Percentiles rank a stretch among this genome's conserved stretches.
Conservation (phyloP, 768 basidiomycete genomes). For the Agaricus subrufescens region DNA sequence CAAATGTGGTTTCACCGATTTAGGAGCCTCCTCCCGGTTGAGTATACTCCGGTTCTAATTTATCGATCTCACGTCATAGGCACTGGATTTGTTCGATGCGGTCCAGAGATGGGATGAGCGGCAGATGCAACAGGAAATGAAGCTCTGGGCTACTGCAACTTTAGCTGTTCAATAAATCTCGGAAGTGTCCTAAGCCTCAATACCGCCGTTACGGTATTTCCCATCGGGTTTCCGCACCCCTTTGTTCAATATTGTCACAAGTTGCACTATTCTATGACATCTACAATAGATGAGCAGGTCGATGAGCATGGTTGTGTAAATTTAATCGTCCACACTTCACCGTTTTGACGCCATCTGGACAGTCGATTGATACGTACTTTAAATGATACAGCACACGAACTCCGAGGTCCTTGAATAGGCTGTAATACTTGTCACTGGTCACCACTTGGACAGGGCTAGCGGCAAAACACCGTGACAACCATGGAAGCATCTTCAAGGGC, state of each 20-base stretch:
- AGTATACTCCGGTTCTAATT: background rate
- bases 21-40: background rate
- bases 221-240: slow-evolving; percentile 3
- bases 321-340: background rate
- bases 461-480: background rate
- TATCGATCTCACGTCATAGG: slow-evolving; percentile 8
- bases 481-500: slow-evolving; percentile 1
- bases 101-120: background rate
- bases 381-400: slow-evolving; percentile 3
- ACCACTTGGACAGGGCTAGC: no score
- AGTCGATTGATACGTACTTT: slow-evolving; percentile 6
- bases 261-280: slow-evolving; percentile 1
- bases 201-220: slow-evolving; percentile 2
- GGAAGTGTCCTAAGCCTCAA: slow-evolving; percentile 6
- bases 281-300: no score
- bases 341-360: background rate
- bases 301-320: no score
- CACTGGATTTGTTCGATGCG: background rate
- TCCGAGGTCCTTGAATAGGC: background rate
- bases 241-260: background rate
- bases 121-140: background rate
- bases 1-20: slow-evolving; percentile 10
- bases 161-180: slow-evolving; percentile 2
- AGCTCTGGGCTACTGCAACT: background rate
- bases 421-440: no score